Percentiles rank a stretch among this genome's conserved stretches.
Conservation (phyloP, 805 yeast genomes). For the Priceomyces medius region DNA sequence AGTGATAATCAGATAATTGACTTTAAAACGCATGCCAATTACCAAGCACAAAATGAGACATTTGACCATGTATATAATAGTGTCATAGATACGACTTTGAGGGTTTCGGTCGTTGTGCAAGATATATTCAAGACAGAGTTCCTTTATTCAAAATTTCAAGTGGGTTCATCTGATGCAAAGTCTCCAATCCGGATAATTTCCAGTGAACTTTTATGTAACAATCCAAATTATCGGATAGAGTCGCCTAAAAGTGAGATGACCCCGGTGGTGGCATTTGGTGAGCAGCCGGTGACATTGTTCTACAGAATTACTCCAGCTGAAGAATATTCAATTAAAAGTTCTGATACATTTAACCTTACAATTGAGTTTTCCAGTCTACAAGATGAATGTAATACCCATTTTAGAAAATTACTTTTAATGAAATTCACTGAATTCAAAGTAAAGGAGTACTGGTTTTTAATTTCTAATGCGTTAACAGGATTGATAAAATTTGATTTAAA, state of each 20-base stretch:
- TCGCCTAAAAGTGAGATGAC: slow-evolving; percentile 18
- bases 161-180: slow-evolving; percentile 54
- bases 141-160: slow-evolving; percentile 65
- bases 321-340: slow-evolving; percentile 15
- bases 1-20: slow-evolving; percentile 27
- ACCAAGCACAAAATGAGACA: slow-evolving; percentile 16
- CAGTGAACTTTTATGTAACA: slow-evolving; percentile 37
- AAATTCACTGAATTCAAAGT: slow-evolving; percentile 12
- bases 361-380: slow-evolving; percentile 47
- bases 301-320: slow-evolving; percentile 45
- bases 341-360: slow-evolving; percentile 41
- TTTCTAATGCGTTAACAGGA: slow-evolving; percentile 18
- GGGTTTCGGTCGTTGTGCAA: slow-evolving; percentile 74
- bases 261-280: slow-evolving; percentile 55
- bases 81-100: slow-evolving; percentile 53
- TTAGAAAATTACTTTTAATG: slow-evolving; percentile 11
- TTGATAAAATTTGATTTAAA: slow-evolving; percentile 28
- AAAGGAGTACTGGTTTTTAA: slow-evolving; percentile 21
- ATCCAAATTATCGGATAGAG: slow-evolving; percentile 23
- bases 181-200: slow-evolving; percentile 54
- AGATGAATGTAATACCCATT: slow-evolving; percentile 40
- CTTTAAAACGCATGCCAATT: slow-evolving; percentile 20
- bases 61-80: slow-evolving; percentile 24
- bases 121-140: slow-evolving; percentile 63
- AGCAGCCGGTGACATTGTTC: slow-evolving; percentile 67